Conservation (phyloP, 2,329 filamentous ascomycete genomes). For the Botrytis deweyae region DNA sequence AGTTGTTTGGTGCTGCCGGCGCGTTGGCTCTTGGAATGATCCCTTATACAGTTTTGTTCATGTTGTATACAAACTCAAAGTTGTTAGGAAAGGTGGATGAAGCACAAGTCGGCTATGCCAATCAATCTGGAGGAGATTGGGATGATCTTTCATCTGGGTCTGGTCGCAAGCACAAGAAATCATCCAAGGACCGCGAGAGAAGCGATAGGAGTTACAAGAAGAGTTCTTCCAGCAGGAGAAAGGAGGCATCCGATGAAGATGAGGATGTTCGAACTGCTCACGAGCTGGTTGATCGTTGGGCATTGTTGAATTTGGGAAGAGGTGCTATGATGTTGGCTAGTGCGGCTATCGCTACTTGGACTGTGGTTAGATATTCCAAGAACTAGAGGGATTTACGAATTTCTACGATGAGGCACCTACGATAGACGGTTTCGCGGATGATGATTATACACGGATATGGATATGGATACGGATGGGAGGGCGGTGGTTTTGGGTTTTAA, state of each 20-base stretch:
- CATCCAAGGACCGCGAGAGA: constrained; percentile 14
- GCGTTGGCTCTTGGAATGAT: constrained; percentile 47
- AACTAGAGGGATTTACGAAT: not conserved
- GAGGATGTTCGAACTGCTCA: constrained; percentile 51
- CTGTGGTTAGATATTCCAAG: constrained; percentile 28
- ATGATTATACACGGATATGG: not conserved
- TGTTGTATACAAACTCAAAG: constrained; percentile 50
- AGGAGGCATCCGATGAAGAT: constrained; percentile 41
- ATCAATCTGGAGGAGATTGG: constrained; percentile 13
- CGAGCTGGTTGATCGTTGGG: constrained; percentile 56
- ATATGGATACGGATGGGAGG: not conserved
- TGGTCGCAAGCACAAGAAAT: constrained; percentile 19
- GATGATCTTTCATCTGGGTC: constrained; percentile 17
- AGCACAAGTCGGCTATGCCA: constrained; percentile 37
- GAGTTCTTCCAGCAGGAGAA: constrained; percentile 21
- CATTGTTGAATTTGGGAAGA: constrained; percentile 50
- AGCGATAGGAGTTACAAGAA: constrained; percentile 20
- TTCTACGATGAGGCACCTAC: not conserved
- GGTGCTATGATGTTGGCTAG: constrained; percentile 37
- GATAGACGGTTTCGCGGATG: not conserved
- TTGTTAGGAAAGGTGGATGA: constrained; percentile 47
- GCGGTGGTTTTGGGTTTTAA: constrained; percentile 1
- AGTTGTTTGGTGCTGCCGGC: constrained; percentile 47
- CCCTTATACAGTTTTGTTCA: constrained; percentile 52
- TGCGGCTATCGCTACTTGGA: constrained; percentile 36